phyloP scores from a whole-genome alignment of 2,329 filamentous ascomycete species.

The Pseudopithomyces maydicus region DNA sequence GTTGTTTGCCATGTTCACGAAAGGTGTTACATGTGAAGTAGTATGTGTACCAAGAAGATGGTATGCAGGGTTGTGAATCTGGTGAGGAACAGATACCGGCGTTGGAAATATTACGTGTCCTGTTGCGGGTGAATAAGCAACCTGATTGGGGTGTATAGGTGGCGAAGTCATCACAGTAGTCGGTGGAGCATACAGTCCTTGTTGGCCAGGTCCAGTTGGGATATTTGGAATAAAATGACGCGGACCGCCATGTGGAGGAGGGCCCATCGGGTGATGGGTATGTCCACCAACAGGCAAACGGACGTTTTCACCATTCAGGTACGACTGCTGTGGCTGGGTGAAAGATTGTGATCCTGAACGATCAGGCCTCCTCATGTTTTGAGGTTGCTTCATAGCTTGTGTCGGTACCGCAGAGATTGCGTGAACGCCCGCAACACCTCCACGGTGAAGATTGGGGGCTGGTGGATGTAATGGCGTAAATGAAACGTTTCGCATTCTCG shows the following conservation, averaged over 20 bases:
- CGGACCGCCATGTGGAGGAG: slow-evolving; percentile 17
- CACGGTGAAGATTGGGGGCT: slow-evolving; percentile 5
- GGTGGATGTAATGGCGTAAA: background rate
- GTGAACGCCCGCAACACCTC: slow-evolving; percentile 3
- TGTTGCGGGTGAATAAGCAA: slow-evolving; percentile 15
- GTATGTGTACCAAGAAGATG: slow-evolving; percentile 12
- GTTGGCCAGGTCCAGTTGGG: slow-evolving; percentile 16
- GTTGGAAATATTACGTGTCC: slow-evolving; percentile 18
- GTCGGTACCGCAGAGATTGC: slow-evolving; percentile 9
- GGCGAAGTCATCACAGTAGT: slow-evolving; percentile 13
- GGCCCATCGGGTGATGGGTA: slow-evolving; percentile 18
- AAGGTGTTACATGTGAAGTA: slow-evolving; percentile 15
- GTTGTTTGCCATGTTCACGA: slow-evolving; percentile 38
- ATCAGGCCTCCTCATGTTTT: slow-evolving; percentile 13
- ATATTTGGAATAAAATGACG: slow-evolving; percentile 20
- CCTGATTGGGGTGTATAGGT: slow-evolving; percentile 17
- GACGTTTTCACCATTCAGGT: slow-evolving; percentile 21
- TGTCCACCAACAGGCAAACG: slow-evolving; percentile 18
- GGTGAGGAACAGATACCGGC: slow-evolving; percentile 9
- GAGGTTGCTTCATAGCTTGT: slow-evolving; percentile 13
- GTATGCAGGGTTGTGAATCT: slow-evolving; percentile 18
- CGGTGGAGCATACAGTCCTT: slow-evolving; percentile 19
- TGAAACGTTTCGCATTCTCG: background rate
- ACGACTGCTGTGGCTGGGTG: slow-evolving; percentile 5
- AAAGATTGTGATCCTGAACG: slow-evolving; percentile 18